Evolutionary conservation across 176 grass and related monocot genomes (phyloP), one percentile per base, ranked within the genome.

Genomic region (Coix lacrymajobi): DNA sequence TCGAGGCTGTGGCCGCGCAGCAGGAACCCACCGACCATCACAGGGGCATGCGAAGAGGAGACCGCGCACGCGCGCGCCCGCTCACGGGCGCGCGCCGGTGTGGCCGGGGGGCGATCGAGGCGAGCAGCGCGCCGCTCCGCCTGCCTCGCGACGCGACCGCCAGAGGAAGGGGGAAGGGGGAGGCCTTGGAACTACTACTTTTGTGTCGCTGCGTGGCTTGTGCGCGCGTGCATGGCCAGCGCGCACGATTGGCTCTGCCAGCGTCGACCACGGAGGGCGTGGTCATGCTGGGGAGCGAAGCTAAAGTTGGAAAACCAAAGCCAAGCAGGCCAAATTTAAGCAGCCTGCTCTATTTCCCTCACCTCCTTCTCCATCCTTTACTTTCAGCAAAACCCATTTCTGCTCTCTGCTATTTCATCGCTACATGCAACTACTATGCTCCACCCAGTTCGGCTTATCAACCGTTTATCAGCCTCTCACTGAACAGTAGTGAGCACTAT

Each of bases 1-100:
- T 87, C 84, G 61, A 89, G 72, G 77, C 80, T 92, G 72, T 89
- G 81, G 56, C 87, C 83, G 81, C 83, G 81, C 76, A 67, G 41
- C 30, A 89, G 82, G 78, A 86, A 88, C 6, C 75, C 54, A 28
- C 73, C 60, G 39, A 79, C 81, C 86, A 92, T 86, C 87, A 76
- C 75, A 79, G 20, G 73, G 29, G 13, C 87, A 71, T 80, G 69
- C n/a, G 30, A 44, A 3, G 56, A 26, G 25, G 2, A 15, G 31
- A 26, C 49, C 25, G 4, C 4, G 26, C 28, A 11, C 40, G 77
- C 76, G 62, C 63, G 62, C 77, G 61, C 60, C 14, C 40, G 17
- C 61, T 39, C 58, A 19, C 13, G 60, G 20, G 60, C 28, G 61
- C 76, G 61, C 61, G 76, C 60, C 28, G 40, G 2, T 1, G 12